Evolutionary conservation across 1,284 basidiomycete genomes (phyloP).

Genomic region (Erythrobasidium hasegawianum): DNA sequence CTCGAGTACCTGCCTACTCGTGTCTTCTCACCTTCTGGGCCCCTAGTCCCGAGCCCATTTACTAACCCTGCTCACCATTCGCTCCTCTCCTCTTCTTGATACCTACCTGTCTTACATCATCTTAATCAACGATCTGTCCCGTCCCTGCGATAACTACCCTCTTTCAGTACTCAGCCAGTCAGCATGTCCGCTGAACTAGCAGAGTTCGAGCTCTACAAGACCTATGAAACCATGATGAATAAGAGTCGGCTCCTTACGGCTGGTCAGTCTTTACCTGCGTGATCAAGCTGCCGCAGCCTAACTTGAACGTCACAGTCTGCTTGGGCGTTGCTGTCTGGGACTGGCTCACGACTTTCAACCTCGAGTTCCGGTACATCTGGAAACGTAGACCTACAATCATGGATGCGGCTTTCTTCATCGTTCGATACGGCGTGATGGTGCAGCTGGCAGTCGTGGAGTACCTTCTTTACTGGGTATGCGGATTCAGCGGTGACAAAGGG

Average conservation of each 20-base stretch:
- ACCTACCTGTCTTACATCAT: too few species aligned
- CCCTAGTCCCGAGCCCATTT: too few species aligned
- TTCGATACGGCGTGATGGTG: conserved; percentile 1
- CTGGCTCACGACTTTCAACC: conserved; percentile 5
- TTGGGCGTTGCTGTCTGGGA: background rate
- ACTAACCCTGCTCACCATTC: too few species aligned
- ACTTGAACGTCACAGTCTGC: background rate
- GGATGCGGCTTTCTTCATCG: background rate
- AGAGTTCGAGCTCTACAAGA: conserved; percentile 1
- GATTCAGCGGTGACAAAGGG: too few species aligned
- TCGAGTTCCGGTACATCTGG: background rate
- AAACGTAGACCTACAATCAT: background rate
- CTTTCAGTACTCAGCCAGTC: background rate
- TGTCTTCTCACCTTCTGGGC: too few species aligned
- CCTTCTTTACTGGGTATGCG: background rate
- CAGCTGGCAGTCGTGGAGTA: conserved; percentile 1
- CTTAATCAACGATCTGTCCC: too few species aligned
- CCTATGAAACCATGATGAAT: conserved; percentile 3
- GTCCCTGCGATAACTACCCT: background rate
- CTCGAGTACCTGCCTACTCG: background rate
- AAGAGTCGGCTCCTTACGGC: background rate
- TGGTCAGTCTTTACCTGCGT: background rate
- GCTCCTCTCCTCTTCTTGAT: too few species aligned
- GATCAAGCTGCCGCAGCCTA: background rate
- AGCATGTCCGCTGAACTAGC: background rate